These are phyloP conservation scores for Cercophora newfieldiana DNA, from an alignment of 495 filamentous ascomycete genomes.

Conservation along the genomic window DNA sequence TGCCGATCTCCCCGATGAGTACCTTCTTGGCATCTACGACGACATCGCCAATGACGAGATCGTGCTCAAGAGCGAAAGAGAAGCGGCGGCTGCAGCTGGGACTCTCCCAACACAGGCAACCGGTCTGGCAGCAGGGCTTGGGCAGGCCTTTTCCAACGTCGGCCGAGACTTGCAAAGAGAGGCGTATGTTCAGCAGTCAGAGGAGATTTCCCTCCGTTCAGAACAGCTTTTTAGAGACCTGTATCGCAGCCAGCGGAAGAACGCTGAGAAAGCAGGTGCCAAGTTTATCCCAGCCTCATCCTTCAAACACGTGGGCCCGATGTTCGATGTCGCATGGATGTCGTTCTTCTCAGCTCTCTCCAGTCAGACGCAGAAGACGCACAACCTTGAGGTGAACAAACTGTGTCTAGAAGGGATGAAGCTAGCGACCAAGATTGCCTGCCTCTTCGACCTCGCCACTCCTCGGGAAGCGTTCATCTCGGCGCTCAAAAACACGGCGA, in stretches of 20 bases:
- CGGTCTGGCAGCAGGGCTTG: slow-evolving; percentile 80
- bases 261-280: slow-evolving; percentile 64
- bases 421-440: slow-evolving; percentile 86
- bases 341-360: slow-evolving; percentile 93
- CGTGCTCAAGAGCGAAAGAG: slow-evolving; percentile 87
- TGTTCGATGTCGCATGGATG: slow-evolving; percentile 99
- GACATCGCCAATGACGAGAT: slow-evolving; percentile 93
- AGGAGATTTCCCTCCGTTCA: slow-evolving; percentile 71
- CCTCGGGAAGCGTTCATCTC: slow-evolving; percentile 92
- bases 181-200: slow-evolving; percentile 88
- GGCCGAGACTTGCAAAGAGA: slow-evolving; percentile 91
- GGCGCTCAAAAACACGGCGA: slow-evolving; percentile 88
- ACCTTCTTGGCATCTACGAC: slow-evolving; percentile 83
- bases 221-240: slow-evolving; percentile 87
- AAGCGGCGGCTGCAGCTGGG: slow-evolving; percentile 75
- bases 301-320: slow-evolving; percentile 91
- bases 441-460: slow-evolving; percentile 87
- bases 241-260: slow-evolving; percentile 79
- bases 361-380: slow-evolving; percentile 84
- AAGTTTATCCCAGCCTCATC: slow-evolving; percentile 91
- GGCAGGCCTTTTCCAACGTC: slow-evolving; percentile 85
- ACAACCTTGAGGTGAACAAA: slow-evolving; percentile 86
- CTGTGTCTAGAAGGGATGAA: slow-evolving; percentile 95
- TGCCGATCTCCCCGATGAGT: slow-evolving; percentile 89
- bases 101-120: slow-evolving; percentile 58